Conservation (phyloP, 345 rosid species). For the Gossypium herbaceum region DNA sequence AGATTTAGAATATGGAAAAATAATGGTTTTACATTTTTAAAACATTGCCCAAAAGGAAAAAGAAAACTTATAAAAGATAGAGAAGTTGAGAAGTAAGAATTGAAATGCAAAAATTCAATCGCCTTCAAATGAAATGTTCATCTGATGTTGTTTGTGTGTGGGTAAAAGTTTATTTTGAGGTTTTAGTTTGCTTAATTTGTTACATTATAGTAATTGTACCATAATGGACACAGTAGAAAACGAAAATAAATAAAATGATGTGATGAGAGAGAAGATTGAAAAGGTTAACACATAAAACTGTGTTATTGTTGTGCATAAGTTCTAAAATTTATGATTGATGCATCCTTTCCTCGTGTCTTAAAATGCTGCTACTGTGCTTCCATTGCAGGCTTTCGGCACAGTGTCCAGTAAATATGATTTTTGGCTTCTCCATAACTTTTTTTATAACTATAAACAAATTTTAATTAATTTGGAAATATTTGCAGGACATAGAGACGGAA, state of each 20-base stretch:
- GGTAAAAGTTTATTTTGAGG: background rate
- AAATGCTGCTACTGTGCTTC: no score
- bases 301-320: no score
- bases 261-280: slow-evolving; percentile 29
- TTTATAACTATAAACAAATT: background rate
- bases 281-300: slow-evolving; percentile 6
- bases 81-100: no score
- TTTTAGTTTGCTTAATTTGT: background rate
- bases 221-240: background rate
- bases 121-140: background rate
- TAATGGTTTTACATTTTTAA: background rate
- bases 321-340: background rate
- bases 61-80: no score
- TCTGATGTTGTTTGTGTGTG: background rate
- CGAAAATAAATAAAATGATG: no score
- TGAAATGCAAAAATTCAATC: no score
- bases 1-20: background rate
- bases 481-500: slow-evolving; percentile 46
- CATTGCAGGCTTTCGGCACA: no score
- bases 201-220: background rate
- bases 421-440: background rate
- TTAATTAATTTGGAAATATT: background rate
- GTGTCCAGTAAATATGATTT: background rate
- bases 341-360: background rate
- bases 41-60: background rate